phyloP scores from a whole-genome alignment of 805 yeast genomes.

The Candida nemodendra region DNA sequence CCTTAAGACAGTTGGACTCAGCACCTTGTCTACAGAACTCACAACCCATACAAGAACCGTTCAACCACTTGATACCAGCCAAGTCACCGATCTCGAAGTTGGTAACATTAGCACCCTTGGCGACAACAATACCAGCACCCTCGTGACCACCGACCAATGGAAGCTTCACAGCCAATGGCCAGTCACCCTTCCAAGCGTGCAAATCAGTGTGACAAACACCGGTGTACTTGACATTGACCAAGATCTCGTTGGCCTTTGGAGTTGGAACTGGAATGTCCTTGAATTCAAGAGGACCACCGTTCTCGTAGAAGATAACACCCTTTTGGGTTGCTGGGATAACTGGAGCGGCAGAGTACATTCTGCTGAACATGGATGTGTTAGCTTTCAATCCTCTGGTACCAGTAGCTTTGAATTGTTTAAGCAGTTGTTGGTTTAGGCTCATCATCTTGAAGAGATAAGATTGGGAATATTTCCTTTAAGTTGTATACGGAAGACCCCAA shows the following conservation, averaged over 20 bases:
- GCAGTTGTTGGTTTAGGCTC: not conserved
- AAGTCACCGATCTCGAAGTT: constrained; percentile 76
- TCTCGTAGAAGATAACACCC: constrained; percentile 65
- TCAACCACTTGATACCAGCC: constrained; percentile 85
- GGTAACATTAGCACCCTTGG: constrained; percentile 63
- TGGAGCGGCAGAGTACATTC: not conserved
- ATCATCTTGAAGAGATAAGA: not conserved
- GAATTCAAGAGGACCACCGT: constrained; percentile 63
- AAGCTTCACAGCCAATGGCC: constrained; percentile 75
- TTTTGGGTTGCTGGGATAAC: constrained; percentile 65
- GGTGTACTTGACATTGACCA: constrained; percentile 79
- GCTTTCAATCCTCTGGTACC: not conserved
- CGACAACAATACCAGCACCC: constrained; percentile 86
- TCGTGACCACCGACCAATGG: constrained; percentile 89
- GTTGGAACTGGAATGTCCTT: constrained; percentile 77
- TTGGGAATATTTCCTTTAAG: not conserved
- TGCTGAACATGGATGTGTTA: not conserved
- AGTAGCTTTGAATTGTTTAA: not conserved
- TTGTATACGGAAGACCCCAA: not conserved
- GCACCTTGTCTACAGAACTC: constrained; percentile 66
- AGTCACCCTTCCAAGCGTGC: constrained; percentile 94
- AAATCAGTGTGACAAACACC: constrained; percentile 95
- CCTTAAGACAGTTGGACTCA: constrained; percentile 71
- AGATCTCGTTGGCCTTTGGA: constrained; percentile 74
- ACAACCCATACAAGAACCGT: constrained; percentile 73